A percentile compares a stretch with the other conserved stretches of the same genome.
Evolutionary conservation across 2,329 filamentous ascomycete genomes (phyloP).

Genomic region (Verticillium nubilum): DNA sequence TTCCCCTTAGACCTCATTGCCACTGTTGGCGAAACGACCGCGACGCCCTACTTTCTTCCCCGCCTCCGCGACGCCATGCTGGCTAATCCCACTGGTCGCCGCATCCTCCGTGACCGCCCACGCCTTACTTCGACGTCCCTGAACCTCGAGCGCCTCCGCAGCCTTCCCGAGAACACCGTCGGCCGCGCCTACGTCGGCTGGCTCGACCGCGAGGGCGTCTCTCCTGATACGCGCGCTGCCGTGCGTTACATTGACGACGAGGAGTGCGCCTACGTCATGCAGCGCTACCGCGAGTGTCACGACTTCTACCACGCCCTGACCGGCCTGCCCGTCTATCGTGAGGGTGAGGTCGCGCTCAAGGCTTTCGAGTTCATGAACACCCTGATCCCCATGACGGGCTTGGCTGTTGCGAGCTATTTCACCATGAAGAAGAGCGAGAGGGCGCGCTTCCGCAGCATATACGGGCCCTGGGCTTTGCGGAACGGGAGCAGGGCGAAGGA

Average conservation of each 20-base stretch:
- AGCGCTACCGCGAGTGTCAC: slow-evolving; percentile 93
- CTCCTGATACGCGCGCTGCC: slow-evolving; percentile 75
- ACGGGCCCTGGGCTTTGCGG: slow-evolving; percentile 84
- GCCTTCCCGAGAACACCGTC: slow-evolving; percentile 66
- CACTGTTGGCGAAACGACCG: slow-evolving; percentile 87
- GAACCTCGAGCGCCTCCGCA: slow-evolving; percentile 62
- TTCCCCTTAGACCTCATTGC: slow-evolving; percentile 74
- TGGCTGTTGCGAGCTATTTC: slow-evolving; percentile 79
- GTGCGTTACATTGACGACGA: slow-evolving; percentile 92
- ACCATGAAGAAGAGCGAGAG: slow-evolving; percentile 81
- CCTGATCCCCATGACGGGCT: slow-evolving; percentile 86
- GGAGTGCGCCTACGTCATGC: slow-evolving; percentile 98
- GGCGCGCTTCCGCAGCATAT: slow-evolving; percentile 64
- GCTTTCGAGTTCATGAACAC: slow-evolving; percentile 97
- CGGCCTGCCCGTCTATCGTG: slow-evolving; percentile 82
- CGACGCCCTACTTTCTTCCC: slow-evolving; percentile 90
- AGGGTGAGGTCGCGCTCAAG: slow-evolving; percentile 96
- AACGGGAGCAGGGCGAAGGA: slow-evolving; percentile 75
- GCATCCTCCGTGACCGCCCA: slow-evolving; percentile 85
- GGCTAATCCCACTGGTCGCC: slow-evolving; percentile 71
- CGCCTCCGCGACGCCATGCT: slow-evolving; percentile 93
- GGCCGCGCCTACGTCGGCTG: slow-evolving; percentile 80
- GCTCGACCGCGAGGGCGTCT: slow-evolving; percentile 92
- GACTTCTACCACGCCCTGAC: slow-evolving; percentile 97
- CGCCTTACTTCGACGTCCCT: slow-evolving; percentile 76